A percentile compares a stretch with the other conserved stretches of the same genome.
phyloP scores from a whole-genome alignment of 495 filamentous ascomycete species.

The Tuber indicum region DNA sequence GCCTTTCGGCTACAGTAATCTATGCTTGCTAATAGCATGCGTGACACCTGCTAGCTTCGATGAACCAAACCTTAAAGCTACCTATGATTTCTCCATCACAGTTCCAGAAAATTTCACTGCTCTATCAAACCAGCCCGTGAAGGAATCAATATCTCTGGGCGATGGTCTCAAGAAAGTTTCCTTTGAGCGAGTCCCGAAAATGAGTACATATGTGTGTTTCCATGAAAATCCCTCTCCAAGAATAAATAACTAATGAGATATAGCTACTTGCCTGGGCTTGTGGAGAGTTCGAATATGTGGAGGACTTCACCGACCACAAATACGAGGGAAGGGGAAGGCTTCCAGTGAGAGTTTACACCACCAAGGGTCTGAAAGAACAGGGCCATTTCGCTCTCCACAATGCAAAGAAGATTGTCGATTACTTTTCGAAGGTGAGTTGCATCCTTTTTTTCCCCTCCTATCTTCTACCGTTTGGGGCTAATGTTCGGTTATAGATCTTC shows the following conservation, averaged over 20 bases:
- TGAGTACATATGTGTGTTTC: constrained; percentile 78
- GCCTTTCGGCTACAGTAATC: background rate
- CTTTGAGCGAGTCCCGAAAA: constrained; percentile 80
- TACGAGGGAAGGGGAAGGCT: constrained; percentile 76
- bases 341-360: constrained; percentile 94
- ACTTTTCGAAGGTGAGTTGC: constrained; percentile 67
- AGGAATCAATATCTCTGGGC: constrained; percentile 48
- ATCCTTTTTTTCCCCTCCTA: background rate
- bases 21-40: constrained; percentile 1
- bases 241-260: constrained; percentile 20
- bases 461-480: background rate
- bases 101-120: constrained; percentile 79
- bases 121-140: constrained; percentile 89
- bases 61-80: constrained; percentile 92
- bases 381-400: constrained; percentile 79
- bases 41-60: constrained; percentile 56
- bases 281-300: constrained; percentile 93
- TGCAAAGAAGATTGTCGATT: constrained; percentile 82
- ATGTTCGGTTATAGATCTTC: constrained; percentile 54
- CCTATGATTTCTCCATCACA: constrained; percentile 88
- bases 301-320: constrained; percentile 75
- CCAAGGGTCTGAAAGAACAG: constrained; percentile 79
- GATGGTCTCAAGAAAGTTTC: constrained; percentile 67
- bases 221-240: background rate
- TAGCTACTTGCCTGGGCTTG: constrained; percentile 89